Evolutionary conservation across 768 basidiomycete species (phyloP).

Genomic region (Chiua virens): DNA sequence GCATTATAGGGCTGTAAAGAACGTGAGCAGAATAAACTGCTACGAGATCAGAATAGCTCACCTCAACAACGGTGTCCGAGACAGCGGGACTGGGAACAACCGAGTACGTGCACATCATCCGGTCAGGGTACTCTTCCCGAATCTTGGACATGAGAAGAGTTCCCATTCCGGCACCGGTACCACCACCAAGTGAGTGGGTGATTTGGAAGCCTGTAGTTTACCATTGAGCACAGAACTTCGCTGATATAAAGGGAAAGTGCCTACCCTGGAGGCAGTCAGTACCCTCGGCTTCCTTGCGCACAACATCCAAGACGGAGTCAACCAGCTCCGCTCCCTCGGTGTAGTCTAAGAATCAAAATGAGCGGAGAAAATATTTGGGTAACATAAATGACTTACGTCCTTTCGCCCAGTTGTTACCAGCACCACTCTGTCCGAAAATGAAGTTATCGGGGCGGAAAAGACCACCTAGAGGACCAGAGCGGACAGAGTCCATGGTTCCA

Average conservation of each 20-base stretch:
- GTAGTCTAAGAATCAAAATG: constrained; percentile 48
- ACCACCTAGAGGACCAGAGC: constrained; percentile 83
- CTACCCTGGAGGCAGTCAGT: constrained; percentile 94
- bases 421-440: constrained; percentile 96
- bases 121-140: constrained; percentile 97
- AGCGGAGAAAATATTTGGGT: not conserved
- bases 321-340: constrained; percentile 98
- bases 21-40: not conserved
- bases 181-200: constrained; percentile 97
- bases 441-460: constrained; percentile 99
- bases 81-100: constrained; percentile 97
- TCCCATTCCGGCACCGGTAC: constrained; percentile 99
- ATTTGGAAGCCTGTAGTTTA: constrained; percentile 85
- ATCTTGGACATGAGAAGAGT: constrained; percentile 99
- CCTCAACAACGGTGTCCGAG: constrained; percentile 98
- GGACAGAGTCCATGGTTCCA: constrained; percentile 92
- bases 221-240: not conserved
- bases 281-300: constrained; percentile 97
- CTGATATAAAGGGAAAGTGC: constrained; percentile 20
- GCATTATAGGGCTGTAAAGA: constrained; percentile 88
- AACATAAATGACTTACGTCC: constrained; percentile 68
- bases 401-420: constrained; percentile 99
- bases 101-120: constrained; percentile 99
- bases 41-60: constrained; percentile 25
- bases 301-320: constrained; percentile 96